Evolutionary conservation across 306 rosid species (phyloP), one percentile per base, ranked within the genome.

Genomic region (Trifolium repens): DNA sequence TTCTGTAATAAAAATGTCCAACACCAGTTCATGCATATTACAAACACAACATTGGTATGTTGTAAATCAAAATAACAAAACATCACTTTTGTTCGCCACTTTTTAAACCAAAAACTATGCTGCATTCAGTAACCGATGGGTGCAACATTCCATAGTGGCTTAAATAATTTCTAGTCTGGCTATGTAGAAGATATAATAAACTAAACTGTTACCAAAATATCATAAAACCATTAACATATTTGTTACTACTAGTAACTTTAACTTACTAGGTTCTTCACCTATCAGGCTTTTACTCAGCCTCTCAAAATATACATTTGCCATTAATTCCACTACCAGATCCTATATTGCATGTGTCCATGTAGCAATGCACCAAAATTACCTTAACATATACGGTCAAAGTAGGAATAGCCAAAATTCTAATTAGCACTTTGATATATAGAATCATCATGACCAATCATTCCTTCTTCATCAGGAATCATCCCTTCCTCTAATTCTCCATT

Each of bases 401-500:
- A 24, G 17, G 58, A 1, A 43, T 19, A 39, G 34, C 61, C 40
- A 43, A 61, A 72, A 55, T 15, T 63, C 75, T 81, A 78, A 39
- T 55, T 76, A 8, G 15, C 82, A 27, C 54, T 46, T 34, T 5
- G 77, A 14, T 77, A 80, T 8, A 22, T 9, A 58, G 34, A 79
- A 46, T 84, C 78, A 46, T 86, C 89, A 49, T 83, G 88, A 30
- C 71, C 85, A 34, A 88, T 88, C 89, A 90, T 78, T 63, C 93
- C 94, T 83, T 88, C 93, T 78, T 91, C 87, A 43, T 84, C 88
- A 7, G 85, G 93, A 67, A 93, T 89, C 97, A 93, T 81, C 68
- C 97, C 98, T 85, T 91, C 97, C 52, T 81, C 92, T 79, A 83
- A 92, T 77, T 89, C 97, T 50, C 85, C 88, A 30, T 78, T 83